phyloP scores from a whole-genome alignment of 495 filamentous ascomycete genomes.

The Acidiella bohemica region DNA sequence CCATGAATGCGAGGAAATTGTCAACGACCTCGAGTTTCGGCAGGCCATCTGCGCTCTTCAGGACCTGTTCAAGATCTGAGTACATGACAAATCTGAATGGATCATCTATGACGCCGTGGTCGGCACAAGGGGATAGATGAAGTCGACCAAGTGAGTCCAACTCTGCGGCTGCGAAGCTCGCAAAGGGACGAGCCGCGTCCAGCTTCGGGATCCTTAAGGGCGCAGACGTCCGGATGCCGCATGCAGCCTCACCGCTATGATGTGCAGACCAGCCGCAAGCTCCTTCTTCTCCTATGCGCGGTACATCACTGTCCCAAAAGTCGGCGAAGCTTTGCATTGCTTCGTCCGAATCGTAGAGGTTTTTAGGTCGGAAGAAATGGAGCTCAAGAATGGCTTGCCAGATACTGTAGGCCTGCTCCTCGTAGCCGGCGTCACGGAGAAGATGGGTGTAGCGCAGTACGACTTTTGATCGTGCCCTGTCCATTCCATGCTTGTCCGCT shows the following conservation, averaged over 20 bases:
- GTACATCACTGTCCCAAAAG: conserved; percentile 81
- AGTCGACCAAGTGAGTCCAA: conserved; percentile 36
- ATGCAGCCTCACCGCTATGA: conserved; percentile 12
- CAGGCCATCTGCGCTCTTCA: conserved; percentile 36
- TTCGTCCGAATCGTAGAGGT: conserved; percentile 1
- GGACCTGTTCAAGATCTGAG: conserved; percentile 53
- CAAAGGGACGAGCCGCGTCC: conserved; percentile 22
- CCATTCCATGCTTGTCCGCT: conserved; percentile 10
- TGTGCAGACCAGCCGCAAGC: conserved; percentile 54
- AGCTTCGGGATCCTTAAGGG: not conserved
- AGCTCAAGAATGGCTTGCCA: conserved; percentile 81
- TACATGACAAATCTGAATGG: conserved; percentile 66
- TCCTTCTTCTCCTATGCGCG: conserved; percentile 61
- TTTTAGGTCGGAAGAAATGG: conserved; percentile 43
- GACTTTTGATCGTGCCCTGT: conserved; percentile 49
- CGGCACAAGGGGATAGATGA: conserved; percentile 33
- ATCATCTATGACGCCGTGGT: conserved; percentile 59
- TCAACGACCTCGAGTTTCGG: conserved; percentile 27
- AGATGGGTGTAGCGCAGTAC: conserved; percentile 61
- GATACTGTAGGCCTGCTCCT: conserved; percentile 60
- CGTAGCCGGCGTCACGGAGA: conserved; percentile 64
- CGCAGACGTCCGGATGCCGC: not conserved
- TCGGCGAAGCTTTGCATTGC: conserved; percentile 40
- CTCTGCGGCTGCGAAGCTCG: conserved; percentile 41
- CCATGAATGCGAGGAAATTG: conserved; percentile 29